Conservation (phyloP, 2,329 filamentous ascomycete species). For the Didymella sp. region DNA sequence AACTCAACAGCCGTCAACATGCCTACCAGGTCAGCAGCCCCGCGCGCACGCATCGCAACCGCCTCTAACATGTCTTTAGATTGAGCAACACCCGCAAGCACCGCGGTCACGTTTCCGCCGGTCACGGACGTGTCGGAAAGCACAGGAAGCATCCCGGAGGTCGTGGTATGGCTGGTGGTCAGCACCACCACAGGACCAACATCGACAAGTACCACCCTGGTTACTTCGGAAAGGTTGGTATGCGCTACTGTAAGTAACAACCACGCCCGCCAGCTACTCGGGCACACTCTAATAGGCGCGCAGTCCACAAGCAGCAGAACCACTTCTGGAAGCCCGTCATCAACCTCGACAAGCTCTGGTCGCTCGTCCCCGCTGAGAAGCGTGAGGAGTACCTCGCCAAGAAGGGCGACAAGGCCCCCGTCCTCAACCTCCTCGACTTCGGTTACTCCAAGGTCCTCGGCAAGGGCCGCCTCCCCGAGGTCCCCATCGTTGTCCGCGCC, state of each 20-base stretch:
- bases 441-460: constrained; percentile 99
- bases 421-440: constrained; percentile 95
- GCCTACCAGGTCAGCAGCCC: constrained; percentile 37
- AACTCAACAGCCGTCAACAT: constrained; percentile 44
- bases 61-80: constrained; percentile 19
- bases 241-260: constrained; percentile 32
- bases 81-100: constrained; percentile 47
- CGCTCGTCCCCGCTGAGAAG: constrained; percentile 89
- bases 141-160: constrained; percentile 86
- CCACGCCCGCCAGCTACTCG: constrained; percentile 39
- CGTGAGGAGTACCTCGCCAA: constrained; percentile 89
- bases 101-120: constrained; percentile 97
- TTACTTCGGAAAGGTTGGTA: constrained; percentile 99
- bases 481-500: constrained; percentile 93
- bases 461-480: constrained; percentile 93
- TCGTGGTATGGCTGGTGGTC: constrained; percentile 90
- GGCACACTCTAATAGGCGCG: constrained; percentile 49
- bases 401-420: constrained; percentile 91
- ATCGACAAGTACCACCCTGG: constrained; percentile 94
- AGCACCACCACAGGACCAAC: constrained; percentile 98
- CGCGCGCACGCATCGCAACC: neutral
- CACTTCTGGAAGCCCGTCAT: constrained; percentile 98
- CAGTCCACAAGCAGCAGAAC: constrained; percentile 88
- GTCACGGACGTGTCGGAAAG: constrained; percentile 98
- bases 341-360: constrained; percentile 99